Conservation (phyloP, 805 yeast species). For the Yarrowia yakushimensis region DNA sequence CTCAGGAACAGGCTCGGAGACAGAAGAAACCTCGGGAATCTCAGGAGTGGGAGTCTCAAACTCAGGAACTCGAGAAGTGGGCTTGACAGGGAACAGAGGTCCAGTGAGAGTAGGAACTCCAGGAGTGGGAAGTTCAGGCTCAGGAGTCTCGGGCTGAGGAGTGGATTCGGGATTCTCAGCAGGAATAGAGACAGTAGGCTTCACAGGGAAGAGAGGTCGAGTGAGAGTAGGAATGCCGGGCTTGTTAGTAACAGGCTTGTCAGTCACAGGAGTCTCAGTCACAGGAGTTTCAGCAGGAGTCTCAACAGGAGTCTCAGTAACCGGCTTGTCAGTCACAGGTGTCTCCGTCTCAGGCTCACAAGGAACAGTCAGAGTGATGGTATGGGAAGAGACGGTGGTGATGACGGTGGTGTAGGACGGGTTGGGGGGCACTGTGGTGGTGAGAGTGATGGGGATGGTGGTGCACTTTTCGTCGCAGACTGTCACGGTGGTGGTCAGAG, state of each 20-base stretch:
- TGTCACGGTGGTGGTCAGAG: neutral
- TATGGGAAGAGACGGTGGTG: neutral
- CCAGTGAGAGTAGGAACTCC: neutral
- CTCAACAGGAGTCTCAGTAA: neutral
- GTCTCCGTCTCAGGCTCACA: constrained; percentile 12
- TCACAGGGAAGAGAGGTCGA: neutral
- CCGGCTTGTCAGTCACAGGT: neutral
- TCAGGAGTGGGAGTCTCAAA: neutral
- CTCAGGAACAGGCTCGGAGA: neutral
- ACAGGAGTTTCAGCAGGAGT: too few relatives aligned
- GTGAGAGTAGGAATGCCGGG: neutral
- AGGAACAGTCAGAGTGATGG: constrained; percentile 1
- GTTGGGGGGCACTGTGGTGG: neutral
- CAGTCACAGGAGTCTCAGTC: neutral
- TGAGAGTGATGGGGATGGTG: neutral
- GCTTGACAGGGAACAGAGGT: neutral
- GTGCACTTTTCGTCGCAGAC: neutral
- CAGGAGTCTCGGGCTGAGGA: constrained; percentile 1
- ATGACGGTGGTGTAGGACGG: neutral
- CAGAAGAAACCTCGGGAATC: neutral
- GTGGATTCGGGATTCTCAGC: neutral
- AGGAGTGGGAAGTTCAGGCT: too few relatives aligned
- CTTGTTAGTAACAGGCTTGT: neutral
- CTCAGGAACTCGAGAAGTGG: neutral
- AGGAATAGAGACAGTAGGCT: neutral